phyloP scores from a whole-genome alignment of 768 basidiomycete genomes.

The Naganishia vishniacii region DNA sequence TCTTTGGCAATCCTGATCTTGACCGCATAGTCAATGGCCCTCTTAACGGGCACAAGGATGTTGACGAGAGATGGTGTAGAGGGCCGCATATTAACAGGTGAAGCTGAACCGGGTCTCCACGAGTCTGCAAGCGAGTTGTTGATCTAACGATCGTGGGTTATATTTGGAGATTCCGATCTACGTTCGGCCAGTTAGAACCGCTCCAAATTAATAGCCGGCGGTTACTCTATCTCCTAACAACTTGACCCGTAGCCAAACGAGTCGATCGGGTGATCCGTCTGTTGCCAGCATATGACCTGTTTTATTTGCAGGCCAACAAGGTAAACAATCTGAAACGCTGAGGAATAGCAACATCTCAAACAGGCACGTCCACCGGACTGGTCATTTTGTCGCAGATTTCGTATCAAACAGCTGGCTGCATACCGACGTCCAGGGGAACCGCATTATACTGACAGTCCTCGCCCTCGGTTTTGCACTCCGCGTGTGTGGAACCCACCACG shows the following conservation, averaged over 20 bases:
- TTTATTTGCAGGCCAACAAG: neutral
- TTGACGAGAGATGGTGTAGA: conserved; percentile 68
- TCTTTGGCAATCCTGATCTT: conserved; percentile 95
- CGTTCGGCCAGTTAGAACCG: conserved; percentile 1
- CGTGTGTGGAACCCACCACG: too few relatives aligned
- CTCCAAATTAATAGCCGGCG: conserved; percentile 14
- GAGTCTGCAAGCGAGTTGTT: neutral
- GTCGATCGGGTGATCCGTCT: neutral
- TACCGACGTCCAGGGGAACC: too few relatives aligned
- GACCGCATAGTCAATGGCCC: conserved; percentile 94
- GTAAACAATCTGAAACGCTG: conserved; percentile 14
- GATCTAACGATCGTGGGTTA: neutral
- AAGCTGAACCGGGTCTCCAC: neutral
- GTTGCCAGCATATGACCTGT: neutral
- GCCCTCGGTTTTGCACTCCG: too few relatives aligned
- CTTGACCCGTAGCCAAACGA: neutral
- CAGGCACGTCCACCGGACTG: too few relatives aligned
- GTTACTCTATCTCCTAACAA: neutral
- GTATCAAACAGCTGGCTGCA: too few relatives aligned
- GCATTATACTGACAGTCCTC: too few relatives aligned
- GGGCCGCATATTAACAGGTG: conserved; percentile 60
- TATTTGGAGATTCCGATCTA: neutral
- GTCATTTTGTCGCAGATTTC: too few relatives aligned
- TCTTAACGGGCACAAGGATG: conserved; percentile 89
- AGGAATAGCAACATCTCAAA: neutral